Percentiles rank a stretch among this genome's conserved stretches.
phyloP scores from a whole-genome alignment of 2,329 filamentous ascomycete species.

The Colletotrichum sp. region DNA sequence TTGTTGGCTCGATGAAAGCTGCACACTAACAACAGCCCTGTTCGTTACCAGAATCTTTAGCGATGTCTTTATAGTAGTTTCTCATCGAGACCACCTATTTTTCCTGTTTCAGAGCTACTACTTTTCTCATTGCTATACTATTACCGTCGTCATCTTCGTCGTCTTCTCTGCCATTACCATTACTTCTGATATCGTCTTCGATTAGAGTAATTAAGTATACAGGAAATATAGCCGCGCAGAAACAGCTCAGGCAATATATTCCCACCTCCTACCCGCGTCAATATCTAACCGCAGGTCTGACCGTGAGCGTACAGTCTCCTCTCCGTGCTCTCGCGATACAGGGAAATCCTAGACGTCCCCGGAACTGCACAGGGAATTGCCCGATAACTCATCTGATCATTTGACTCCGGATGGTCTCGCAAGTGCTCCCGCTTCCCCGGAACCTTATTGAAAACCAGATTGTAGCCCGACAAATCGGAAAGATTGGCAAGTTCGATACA shows the following conservation, averaged over 20 bases:
- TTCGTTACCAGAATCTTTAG: not conserved
- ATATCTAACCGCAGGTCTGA: not conserved
- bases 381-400: not conserved
- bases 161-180: too few relatives aligned
- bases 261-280: not conserved
- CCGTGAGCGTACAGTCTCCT: not conserved
- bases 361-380: not conserved
- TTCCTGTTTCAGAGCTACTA: too few relatives aligned
- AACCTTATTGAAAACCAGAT: not conserved
- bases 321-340: not conserved
- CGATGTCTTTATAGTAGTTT: not conserved
- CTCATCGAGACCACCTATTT: not conserved
- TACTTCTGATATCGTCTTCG: too few relatives aligned
- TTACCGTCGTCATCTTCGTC: too few relatives aligned
- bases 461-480: not conserved
- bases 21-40: not conserved
- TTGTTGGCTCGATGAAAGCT: not conserved
- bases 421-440: not conserved
- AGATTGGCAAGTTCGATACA: not conserved
- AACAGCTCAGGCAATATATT: too few relatives aligned
- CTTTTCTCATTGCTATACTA: too few relatives aligned
- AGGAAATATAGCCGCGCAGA: too few relatives aligned
- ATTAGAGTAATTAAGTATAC: too few relatives aligned
- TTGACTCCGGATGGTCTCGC: not conserved
- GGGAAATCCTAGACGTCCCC: not conserved